These are phyloP conservation scores for Pseudomicrostroma phylloplanum DNA, from an alignment of 1,284 basidiomycete species.

Conservation along the genomic window DNA sequence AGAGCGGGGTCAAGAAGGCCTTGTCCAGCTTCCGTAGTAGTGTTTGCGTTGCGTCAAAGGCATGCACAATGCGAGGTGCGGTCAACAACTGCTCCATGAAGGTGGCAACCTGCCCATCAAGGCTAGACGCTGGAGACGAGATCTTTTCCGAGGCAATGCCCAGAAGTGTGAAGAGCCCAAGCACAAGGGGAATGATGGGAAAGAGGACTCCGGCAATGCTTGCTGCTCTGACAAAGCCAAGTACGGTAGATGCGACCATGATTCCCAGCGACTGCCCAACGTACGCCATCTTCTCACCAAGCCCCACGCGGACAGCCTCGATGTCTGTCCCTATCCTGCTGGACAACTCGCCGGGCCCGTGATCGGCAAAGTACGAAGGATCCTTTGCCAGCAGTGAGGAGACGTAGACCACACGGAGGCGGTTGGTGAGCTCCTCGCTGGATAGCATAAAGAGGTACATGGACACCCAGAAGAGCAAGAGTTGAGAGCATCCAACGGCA, in stretches of 20 bases:
- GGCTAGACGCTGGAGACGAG: conserved; percentile 35
- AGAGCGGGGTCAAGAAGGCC: conserved; percentile 47
- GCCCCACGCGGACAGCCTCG: conserved; percentile 48
- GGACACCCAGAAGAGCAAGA: no score
- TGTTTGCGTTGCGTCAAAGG: conserved; percentile 49
- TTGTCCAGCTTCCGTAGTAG: conserved; percentile 49
- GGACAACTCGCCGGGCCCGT: conserved; percentile 53
- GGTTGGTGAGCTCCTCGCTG: conserved; percentile 33
- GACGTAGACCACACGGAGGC: conserved; percentile 51
- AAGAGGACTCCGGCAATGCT: conserved; percentile 53
- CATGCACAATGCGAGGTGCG: conserved; percentile 53
- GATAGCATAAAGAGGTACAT: no score
- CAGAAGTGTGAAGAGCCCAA: conserved; percentile 42
- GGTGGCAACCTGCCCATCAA: conserved; percentile 51
- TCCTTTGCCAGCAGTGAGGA: conserved; percentile 52
- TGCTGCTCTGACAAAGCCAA: conserved; percentile 51
- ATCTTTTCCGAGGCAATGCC: conserved; percentile 47
- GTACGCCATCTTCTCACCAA: conserved; percentile 53
- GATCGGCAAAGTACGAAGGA: conserved; percentile 52
- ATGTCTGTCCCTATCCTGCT: conserved; percentile 52
- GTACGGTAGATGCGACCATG: conserved; percentile 47
- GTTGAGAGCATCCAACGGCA: no score
- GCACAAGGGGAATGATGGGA: conserved; percentile 49
- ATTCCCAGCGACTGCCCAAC: conserved; percentile 48
- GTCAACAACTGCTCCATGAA: conserved; percentile 53